Evolutionary conservation across 2,329 filamentous ascomycete genomes (phyloP).

Genomic region (Calonectria pseudoturangicola): DNA sequence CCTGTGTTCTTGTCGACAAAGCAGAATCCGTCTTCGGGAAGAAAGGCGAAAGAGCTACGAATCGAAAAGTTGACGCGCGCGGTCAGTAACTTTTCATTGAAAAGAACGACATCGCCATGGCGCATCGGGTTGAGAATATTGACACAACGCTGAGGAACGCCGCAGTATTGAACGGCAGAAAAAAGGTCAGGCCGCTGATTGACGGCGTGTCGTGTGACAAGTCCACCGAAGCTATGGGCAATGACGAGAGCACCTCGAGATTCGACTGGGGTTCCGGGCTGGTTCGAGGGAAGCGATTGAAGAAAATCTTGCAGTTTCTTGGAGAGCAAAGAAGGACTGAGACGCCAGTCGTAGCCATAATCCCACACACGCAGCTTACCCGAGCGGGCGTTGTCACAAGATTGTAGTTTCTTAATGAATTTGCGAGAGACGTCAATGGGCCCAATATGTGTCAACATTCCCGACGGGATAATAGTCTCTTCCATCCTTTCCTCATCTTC

Average conservation of each 20-base stretch:
- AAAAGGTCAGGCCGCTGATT: constrained; percentile 91
- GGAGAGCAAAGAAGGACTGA: constrained; percentile 87
- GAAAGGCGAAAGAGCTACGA: constrained; percentile 87
- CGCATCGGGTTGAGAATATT: constrained; percentile 93
- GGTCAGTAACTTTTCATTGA: constrained; percentile 92
- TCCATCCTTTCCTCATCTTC: constrained; percentile 91
- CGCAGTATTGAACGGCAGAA: constrained; percentile 89
- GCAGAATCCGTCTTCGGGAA: constrained; percentile 90
- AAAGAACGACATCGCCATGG: constrained; percentile 92
- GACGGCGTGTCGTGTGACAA: constrained; percentile 91
- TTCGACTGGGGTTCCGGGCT: constrained; percentile 68
- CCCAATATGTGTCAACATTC: constrained; percentile 93
- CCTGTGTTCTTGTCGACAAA: constrained; percentile 90
- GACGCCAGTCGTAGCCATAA: constrained; percentile 95
- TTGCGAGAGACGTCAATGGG: constrained; percentile 92
- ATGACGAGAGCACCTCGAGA: constrained; percentile 85
- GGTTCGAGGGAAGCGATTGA: constrained; percentile 84
- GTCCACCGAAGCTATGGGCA: constrained; percentile 89
- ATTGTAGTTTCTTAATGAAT: constrained; percentile 85
- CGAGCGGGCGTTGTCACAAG: constrained; percentile 81
- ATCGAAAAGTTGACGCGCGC: constrained; percentile 96
- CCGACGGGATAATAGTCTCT: constrained; percentile 87
- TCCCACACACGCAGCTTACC: constrained; percentile 88
- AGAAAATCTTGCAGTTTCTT: constrained; percentile 83
- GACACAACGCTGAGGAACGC: constrained; percentile 88